Conservation (phyloP, 208 protist species). For the Wallacemonas collosoma region DNA sequence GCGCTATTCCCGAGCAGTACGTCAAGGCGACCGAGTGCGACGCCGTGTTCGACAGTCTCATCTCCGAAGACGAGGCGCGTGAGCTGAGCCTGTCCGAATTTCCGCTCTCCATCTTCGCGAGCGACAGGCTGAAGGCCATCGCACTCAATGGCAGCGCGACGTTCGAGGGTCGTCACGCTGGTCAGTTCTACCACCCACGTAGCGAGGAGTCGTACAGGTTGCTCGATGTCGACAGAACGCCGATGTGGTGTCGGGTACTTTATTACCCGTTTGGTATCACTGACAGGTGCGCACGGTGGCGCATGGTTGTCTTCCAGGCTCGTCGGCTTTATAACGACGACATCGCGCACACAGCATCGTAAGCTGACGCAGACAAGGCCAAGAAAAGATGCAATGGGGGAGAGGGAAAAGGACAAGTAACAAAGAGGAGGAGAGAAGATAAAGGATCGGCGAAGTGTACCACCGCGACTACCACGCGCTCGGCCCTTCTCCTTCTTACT, state of each 20-base stretch:
- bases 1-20: conserved; percentile 53
- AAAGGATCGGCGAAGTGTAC: too few relatives aligned
- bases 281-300: conserved; percentile 46
- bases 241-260: conserved; percentile 69
- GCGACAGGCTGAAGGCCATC: conserved; percentile 7
- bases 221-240: conserved; percentile 53
- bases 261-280: conserved; percentile 73
- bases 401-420: too few relatives aligned
- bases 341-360: background rate
- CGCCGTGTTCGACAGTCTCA: conserved; percentile 42
- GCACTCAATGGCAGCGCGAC: background rate
- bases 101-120: conserved; percentile 25
- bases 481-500: too few relatives aligned
- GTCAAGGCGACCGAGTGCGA: conserved; percentile 53
- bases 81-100: conserved; percentile 25
- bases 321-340: background rate
- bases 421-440: background rate
- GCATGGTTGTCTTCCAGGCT: conserved; percentile 32
- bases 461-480: too few relatives aligned
- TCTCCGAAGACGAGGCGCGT: background rate
- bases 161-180: conserved; percentile 1
- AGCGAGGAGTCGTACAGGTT: conserved; percentile 29
- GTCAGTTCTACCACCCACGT: conserved; percentile 22
- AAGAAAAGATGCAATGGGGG: too few relatives aligned
- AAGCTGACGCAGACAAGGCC: too few relatives aligned